Evolutionary conservation across 768 basidiomycete genomes (phyloP).

Genomic region (Solioccasus polychromus): DNA sequence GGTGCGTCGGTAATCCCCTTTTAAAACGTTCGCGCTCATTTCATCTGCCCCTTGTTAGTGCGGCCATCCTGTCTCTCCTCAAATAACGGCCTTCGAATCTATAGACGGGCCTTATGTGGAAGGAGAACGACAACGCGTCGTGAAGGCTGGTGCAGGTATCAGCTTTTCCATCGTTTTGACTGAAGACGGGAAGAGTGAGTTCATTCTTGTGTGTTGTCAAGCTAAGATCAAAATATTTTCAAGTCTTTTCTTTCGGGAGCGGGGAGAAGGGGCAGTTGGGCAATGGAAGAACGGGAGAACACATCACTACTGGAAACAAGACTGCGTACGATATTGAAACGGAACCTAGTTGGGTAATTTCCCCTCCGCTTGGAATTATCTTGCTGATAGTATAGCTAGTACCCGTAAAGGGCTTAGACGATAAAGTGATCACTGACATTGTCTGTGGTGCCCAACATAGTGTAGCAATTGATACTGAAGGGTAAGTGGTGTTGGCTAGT

Average conservation of each 20-base stretch:
- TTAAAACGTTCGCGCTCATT: too few relatives aligned
- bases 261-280: constrained; percentile 92
- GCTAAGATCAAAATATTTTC: constrained; percentile 5
- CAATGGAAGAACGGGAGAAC: constrained; percentile 90
- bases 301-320: constrained; percentile 83
- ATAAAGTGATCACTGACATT: constrained; percentile 77
- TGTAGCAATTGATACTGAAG: constrained; percentile 74
- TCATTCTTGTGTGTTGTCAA: not conserved
- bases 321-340: constrained; percentile 76
- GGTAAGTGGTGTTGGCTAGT: constrained; percentile 39
- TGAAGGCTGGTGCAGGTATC: constrained; percentile 77
- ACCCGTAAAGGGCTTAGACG: constrained; percentile 71
- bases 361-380: not conserved
- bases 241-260: constrained; percentile 88
- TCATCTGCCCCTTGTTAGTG: constrained; percentile 43
- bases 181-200: constrained; percentile 72
- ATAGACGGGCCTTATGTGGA: constrained; percentile 56
- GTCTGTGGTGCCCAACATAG: constrained; percentile 86
- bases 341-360: constrained; percentile 53
- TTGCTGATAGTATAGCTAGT: constrained; percentile 39
- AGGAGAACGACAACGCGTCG: constrained; percentile 61
- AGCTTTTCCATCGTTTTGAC: constrained; percentile 84
- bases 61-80: constrained; percentile 63
- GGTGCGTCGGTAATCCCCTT: constrained; percentile 40
- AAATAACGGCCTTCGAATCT: constrained; percentile 62